A percentile compares a stretch with the other conserved stretches of the same genome.
Conservation (phyloP, 345 rosid genomes). For the Lepidium aucheri region DNA sequence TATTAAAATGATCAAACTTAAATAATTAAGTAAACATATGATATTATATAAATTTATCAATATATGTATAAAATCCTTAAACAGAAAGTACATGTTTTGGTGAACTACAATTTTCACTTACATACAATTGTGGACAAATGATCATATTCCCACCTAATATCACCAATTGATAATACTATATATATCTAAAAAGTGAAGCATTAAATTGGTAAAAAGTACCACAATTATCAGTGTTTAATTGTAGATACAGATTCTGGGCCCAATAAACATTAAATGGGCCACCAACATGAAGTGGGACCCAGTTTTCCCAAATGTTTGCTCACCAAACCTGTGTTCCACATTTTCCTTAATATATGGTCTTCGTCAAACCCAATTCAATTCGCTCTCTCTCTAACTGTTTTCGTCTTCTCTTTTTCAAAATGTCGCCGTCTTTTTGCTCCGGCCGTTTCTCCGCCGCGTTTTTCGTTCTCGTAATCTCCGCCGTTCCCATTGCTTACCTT, state of each 20-base stretch:
- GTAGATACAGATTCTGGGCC: background rate
- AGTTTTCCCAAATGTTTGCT: background rate
- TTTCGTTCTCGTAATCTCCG: slow-evolving; percentile 51
- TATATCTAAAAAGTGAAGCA: background rate
- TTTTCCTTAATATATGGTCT: background rate
- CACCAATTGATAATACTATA: background rate
- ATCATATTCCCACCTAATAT: background rate
- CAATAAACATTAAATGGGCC: slow-evolving; percentile 5
- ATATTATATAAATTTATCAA: no score
- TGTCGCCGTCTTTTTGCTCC: slow-evolving; percentile 23
- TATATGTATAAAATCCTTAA: no score
- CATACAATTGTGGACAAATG: background rate
- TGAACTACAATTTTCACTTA: background rate
- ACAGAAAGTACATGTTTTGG: background rate
- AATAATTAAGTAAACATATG: no score
- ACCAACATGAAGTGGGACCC: slow-evolving; percentile 7
- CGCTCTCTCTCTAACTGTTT: background rate
- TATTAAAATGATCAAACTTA: no score
- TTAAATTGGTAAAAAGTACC: background rate
- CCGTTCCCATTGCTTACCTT: slow-evolving; percentile 60
- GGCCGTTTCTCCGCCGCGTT: slow-evolving; percentile 14
- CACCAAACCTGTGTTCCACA: background rate
- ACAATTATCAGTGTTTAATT: slow-evolving; percentile 4
- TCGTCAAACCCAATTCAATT: background rate
- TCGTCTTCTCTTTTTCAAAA: background rate